These are phyloP conservation scores for Tuber melanosporum DNA, from an alignment of 495 filamentous ascomycete genomes.

Conservation along the genomic window DNA sequence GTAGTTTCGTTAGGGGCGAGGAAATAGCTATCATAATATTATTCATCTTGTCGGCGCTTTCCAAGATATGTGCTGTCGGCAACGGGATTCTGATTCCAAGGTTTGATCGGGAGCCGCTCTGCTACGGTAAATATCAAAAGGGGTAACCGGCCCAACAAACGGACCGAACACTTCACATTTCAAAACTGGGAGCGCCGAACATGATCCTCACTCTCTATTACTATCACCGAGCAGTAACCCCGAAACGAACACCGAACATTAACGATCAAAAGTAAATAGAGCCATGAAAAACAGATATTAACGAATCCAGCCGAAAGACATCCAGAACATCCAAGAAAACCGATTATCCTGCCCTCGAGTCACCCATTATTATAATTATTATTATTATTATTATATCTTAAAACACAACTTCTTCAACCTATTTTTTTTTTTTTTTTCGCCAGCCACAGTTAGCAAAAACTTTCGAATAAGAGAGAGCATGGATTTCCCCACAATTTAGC, in stretches of 20 bases:
- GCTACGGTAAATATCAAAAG: background rate
- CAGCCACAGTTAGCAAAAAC: constrained; percentile 6
- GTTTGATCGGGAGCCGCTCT: no score
- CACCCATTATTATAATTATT: no score
- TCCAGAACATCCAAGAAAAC: background rate
- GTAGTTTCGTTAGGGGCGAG: no score
- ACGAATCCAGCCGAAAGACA: background rate
- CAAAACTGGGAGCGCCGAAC: background rate
- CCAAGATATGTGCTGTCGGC: background rate
- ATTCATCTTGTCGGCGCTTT: no score
- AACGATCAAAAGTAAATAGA: background rate
- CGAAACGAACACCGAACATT: background rate
- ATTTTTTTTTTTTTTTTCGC: background rate
- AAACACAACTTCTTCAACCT: constrained; percentile 31
- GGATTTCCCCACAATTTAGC: constrained; percentile 20
- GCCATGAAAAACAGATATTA: background rate
- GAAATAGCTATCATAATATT: no score
- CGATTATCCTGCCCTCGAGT: background rate
- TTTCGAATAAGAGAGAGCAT: no score
- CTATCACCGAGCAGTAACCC: background rate
- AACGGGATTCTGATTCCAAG: background rate
- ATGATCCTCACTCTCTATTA: background rate
- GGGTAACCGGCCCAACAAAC: background rate
- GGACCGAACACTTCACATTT: background rate
- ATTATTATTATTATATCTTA: background rate